Base-by-base conservation (phyloP, 2,329 filamentous ascomycete genomes). In the Lasiodiplodia sp. region DNA sequence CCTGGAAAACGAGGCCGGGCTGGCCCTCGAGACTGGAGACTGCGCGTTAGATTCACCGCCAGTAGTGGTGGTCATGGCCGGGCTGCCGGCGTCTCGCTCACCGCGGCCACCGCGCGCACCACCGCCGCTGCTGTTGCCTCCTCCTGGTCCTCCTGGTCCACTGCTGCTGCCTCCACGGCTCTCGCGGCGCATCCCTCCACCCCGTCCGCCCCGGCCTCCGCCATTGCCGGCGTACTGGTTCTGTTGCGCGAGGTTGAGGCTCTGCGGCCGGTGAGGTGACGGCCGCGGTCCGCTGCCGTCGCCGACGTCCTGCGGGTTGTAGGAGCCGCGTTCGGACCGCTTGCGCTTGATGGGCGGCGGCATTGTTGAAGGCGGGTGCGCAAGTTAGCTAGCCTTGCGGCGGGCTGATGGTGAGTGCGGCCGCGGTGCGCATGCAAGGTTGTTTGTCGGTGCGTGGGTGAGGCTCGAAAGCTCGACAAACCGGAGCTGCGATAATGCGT, bases 311-410 rank as follows among this genome's bases (percentile, higher is more conserved):
- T 47, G 51, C 63, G 83, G 77, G 57, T 76, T 79, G 47, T 64
- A 64, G 23, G 60, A 28, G 16, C 60, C 60, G 70, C 82, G 79
- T 57, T 86, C 84, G 40, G 79, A 77, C 69, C 84, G 82, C 82
- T 89, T 89, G 71, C 87, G 83, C 82, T 89, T 90, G 66, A 81
- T 80, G 71, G 78, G 78, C 71, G 83, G 85, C 77, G 85, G 81
- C 86, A 88, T 88, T 57, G 76, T 71, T 21, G 23, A 21, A 52
- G 58, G 51, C 16, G 37, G 38, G 21, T 40, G 58, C 37, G 28
- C 31, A 34, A 34, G 51, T 37, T 47, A 57, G 58, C 51, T 64
- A 65, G 67, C 67, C 67, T 65, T 49, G 55, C 51, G 51, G 67
- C 52, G 60, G 60, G 60, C 60, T 58, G 67, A 65, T 64, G 57